Evolutionary conservation across 1,139 yeast species (phyloP).

Genomic region (Geotrichum aggregatum): DNA sequence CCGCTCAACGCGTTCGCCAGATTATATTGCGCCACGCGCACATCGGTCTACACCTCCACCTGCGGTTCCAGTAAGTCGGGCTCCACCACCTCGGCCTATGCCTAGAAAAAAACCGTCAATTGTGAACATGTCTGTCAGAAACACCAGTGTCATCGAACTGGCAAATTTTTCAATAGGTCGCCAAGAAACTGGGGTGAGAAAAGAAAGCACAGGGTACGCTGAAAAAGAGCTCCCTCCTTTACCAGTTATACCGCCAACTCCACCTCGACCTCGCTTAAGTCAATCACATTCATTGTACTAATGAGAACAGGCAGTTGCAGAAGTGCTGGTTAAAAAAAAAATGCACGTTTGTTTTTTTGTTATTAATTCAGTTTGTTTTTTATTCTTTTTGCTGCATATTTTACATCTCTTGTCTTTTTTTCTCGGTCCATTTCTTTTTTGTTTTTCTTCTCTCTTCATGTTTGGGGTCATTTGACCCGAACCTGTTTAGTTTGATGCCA

Average conservation of each 20-base stretch:
- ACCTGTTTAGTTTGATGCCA: background rate
- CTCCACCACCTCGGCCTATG: constrained; percentile 17
- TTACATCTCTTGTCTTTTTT: constrained; percentile 4
- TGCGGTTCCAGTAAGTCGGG: background rate
- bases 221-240: constrained; percentile 2
- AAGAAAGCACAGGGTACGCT: background rate
- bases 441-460: no score
- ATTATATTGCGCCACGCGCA: background rate
- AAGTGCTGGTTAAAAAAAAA: no score
- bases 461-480: no score
- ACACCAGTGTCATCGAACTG: constrained; percentile 17
- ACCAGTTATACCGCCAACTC: constrained; percentile 1
- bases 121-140: constrained; percentile 13
- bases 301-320: no score
- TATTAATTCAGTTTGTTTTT: background rate
- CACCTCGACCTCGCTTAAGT: constrained; percentile 12
- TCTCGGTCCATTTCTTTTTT: background rate
- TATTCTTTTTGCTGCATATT: background rate
- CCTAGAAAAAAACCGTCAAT: constrained; percentile 12
- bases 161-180: background rate
- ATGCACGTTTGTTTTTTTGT: background rate
- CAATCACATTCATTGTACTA: constrained; percentile 1
- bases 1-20: background rate
- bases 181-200: background rate
- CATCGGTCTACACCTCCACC: constrained; percentile 9